Evolutionary conservation across 768 basidiomycete genomes (phyloP), one percentile per base, ranked within the genome.

Genomic region (Tremella fuciformis): DNA sequence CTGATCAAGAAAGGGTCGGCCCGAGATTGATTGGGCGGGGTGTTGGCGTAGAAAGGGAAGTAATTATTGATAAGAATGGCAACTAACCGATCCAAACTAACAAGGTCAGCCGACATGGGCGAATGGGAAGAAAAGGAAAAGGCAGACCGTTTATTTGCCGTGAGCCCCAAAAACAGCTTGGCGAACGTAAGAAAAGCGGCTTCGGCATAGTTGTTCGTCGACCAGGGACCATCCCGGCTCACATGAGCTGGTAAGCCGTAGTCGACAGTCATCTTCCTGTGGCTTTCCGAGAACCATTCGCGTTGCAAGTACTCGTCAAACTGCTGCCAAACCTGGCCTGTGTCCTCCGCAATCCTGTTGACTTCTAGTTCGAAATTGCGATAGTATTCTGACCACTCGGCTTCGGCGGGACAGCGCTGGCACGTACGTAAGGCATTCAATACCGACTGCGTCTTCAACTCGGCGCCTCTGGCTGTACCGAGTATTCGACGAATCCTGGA

Each of bases 201-300:
- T 53, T 58, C 57, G 13, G 34, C 16, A 46, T 52, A 58, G 19
- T 53, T 53, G 25, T 58, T 58, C 9, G 51, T 53, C 6, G 57
- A 58, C 57, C 57, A 58, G 11, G 57, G 57, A 7, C 57, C 57
- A 29, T 58, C 57, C 19, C 57, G 25, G 13, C 9, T 58, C 3
- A 53, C n/a, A 29, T 24, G 25, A 3, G 50, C 16, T 7, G 57
- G 57, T 15, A 58, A 18, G 7, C 57, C 57, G 41, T 16, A 52
- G 37, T 58, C 57, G 9, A 58, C 50, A 11, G 24, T 34, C 24
- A 22, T 39, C 18, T 9, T 3, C 6, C 19, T 29, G 50, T 50
- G 53, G 41, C 51, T 11, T 42, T 42, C 16, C 8, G 15, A 7
- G 22, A 58, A 58, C 57, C 57, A 58, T 22, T 53, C 13, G 21